Base-by-base conservation (phyloP, 352 stramenopile genomes). In the Phytophthora quininea region DNA sequence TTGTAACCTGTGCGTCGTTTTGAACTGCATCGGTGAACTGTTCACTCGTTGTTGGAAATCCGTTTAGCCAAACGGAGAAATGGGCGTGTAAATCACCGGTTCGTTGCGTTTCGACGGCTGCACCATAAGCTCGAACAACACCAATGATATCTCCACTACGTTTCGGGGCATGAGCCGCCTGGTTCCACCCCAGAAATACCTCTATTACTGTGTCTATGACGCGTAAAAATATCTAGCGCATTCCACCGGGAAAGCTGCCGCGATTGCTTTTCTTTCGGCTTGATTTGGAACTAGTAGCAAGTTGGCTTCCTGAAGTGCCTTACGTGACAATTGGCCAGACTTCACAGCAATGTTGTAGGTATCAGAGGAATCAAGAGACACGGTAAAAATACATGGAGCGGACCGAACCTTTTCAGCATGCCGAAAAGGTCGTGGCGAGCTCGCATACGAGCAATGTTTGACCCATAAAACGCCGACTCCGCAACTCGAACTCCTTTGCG, bases 71-170 rank as follows among this genome's bases (percentile, higher is more conserved):
- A 10, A 77, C 56, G 0, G 62, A 65, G 29, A 74, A 64, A 27
- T 77, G 64, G 0, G 64, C 64, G 37, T 74, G 70, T 3, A 77
- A 37, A 33, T 77, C 64, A 11, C 70, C 70, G 12, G 61, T 53
- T 9, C 53, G 31, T 55, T 77, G 64, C 0, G 70, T 77, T 51
- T 77, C 70, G 30, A 57, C 58, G 10, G 68, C 52, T 9, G 45
- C 57, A 38, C 43, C 12, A 68, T 65, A 68, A 8, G 57, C 67
- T 12, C 58, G n/a, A 30, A 71, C 62, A 24, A 69, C 46, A 6
- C 68, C 63, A 61, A 76, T 71, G 32, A 67, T 55, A 0, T 62
- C 62, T 19, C 68, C 68, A 7, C 38, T 49, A 3, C 54, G 58
- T 30, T 54, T 62, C 7, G 62, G 59, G 1, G 32, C 33, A 7